phyloP scores from a whole-genome alignment of 306 rosid genomes.

The Sesbania bispinosa region DNA sequence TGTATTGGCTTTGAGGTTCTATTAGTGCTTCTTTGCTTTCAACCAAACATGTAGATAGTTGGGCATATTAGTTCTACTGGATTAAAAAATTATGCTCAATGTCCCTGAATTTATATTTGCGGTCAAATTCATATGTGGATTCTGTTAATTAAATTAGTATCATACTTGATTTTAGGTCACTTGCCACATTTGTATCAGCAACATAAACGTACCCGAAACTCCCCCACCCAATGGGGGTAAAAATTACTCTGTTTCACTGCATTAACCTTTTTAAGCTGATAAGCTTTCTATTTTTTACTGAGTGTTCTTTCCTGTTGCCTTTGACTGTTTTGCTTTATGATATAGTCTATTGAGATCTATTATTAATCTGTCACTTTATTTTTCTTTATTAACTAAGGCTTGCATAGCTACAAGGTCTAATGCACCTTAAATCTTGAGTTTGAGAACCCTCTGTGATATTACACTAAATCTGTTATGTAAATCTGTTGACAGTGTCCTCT shows the following conservation, averaged over 20 bases:
- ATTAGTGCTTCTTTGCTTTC: too few species aligned
- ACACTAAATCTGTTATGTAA: constrained; percentile 20
- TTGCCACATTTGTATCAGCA: not conserved
- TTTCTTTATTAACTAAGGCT: constrained; percentile 6
- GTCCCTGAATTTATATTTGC: too few species aligned
- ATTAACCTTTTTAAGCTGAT: constrained; percentile 5
- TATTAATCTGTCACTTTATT: not conserved
- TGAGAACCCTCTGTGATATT: constrained; percentile 7
- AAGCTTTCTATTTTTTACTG: not conserved
- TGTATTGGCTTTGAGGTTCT: too few species aligned
- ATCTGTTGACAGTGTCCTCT: constrained; percentile 79
- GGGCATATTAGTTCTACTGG: too few species aligned
- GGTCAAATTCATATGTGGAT: too few species aligned
- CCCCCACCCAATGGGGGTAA: not conserved
- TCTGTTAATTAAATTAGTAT: too few species aligned
- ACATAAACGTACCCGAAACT: not conserved
- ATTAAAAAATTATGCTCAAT: too few species aligned
- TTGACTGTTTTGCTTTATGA: not conserved
- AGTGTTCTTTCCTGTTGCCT: not conserved
- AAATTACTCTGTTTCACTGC: not conserved
- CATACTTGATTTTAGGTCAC: not conserved
- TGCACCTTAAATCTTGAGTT: not conserved
- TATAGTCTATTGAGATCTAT: constrained; percentile 7
- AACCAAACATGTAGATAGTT: too few species aligned
- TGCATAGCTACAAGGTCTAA: not conserved